These are phyloP conservation scores for Rhizophora mangle DNA, from an alignment of 345 rosid genomes.

Conservation along the genomic window DNA sequence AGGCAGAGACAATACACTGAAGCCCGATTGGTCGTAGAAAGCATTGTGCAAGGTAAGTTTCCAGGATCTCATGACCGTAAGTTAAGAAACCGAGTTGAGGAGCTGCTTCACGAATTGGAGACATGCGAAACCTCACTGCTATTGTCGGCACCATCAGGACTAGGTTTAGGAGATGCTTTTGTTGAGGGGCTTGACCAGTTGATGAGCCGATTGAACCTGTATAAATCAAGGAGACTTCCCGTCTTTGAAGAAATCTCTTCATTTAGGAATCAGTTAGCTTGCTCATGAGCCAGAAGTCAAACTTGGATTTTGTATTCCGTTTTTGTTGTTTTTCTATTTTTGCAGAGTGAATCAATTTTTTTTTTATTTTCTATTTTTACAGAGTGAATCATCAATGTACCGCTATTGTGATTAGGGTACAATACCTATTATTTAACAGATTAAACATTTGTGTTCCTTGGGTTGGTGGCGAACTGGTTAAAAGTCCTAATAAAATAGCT, in stretches of 20 bases:
- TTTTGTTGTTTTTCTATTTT: not conserved
- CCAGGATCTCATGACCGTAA: slow-evolving; percentile 59
- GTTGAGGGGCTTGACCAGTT: slow-evolving; percentile 57
- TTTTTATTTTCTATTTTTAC: not conserved
- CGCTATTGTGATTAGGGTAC: no score
- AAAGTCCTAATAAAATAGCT: no score
- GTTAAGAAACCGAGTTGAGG: slow-evolving; percentile 43
- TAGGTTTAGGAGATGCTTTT: slow-evolving; percentile 45
- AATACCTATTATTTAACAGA: no score
- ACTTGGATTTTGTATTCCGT: not conserved
- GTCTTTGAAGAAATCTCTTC: slow-evolving; percentile 82
- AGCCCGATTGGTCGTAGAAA: slow-evolving; percentile 47
- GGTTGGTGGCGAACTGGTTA: no score
- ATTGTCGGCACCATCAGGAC: not conserved
- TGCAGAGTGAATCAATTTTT: not conserved
- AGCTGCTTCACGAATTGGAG: slow-evolving; percentile 17
- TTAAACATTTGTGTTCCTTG: no score
- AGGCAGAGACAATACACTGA: slow-evolving; percentile 56
- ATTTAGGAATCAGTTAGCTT: slow-evolving; percentile 60
- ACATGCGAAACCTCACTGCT: not conserved
- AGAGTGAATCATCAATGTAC: not conserved
- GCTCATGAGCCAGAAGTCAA: slow-evolving; percentile 19
- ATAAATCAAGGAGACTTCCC: slow-evolving; percentile 79
- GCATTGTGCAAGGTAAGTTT: slow-evolving; percentile 42
- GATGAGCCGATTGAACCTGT: slow-evolving; percentile 49